Evolutionary conservation across 2,329 filamentous ascomycete species (phyloP).

Genomic region (Teratosphaeria zuluensis): DNA sequence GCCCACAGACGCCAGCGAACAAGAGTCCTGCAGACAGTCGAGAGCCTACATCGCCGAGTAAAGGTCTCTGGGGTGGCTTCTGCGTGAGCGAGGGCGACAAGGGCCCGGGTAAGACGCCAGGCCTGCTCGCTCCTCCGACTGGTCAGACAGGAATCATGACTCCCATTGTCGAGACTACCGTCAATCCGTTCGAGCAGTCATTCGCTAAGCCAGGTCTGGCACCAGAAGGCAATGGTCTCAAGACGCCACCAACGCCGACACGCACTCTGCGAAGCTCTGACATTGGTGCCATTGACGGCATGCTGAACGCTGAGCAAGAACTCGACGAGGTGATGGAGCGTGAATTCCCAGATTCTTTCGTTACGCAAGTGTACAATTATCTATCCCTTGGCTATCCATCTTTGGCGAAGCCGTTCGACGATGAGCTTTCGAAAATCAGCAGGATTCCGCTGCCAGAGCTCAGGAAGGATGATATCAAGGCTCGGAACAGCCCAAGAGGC

Average conservation of each 20-base stretch:
- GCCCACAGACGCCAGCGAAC: constrained; percentile 6
- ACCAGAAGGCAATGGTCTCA: constrained; percentile 10
- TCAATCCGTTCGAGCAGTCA: constrained; percentile 33
- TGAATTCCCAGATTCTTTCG: constrained; percentile 75
- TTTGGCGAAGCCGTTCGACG: constrained; percentile 71
- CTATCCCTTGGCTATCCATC: constrained; percentile 85
- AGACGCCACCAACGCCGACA: constrained; percentile 18
- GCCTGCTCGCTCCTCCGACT: constrained; percentile 27
- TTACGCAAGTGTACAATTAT: constrained; percentile 97
- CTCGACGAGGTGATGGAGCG: constrained; percentile 34
- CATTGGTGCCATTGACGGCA: constrained; percentile 27
- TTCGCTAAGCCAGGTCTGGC: constrained; percentile 14
- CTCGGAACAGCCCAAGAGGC: constrained; percentile 51
- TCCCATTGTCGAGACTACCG: constrained; percentile 27
- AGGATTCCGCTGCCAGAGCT: constrained; percentile 60
- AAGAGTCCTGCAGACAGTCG: background rate
- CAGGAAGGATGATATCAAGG: constrained; percentile 57
- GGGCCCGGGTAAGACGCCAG: constrained; percentile 16
- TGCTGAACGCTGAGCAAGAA: constrained; percentile 35
- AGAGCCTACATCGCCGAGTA: background rate
- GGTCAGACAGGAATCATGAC: constrained; percentile 44
- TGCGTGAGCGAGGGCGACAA: constrained; percentile 39
- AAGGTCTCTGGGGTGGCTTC: constrained; percentile 68
- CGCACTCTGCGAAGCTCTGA: constrained; percentile 10
- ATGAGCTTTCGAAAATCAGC: constrained; percentile 75